These are phyloP conservation scores for Pharus latifolius DNA, from an alignment of 176 grass and related monocot genomes.

Conservation along the genomic window DNA sequence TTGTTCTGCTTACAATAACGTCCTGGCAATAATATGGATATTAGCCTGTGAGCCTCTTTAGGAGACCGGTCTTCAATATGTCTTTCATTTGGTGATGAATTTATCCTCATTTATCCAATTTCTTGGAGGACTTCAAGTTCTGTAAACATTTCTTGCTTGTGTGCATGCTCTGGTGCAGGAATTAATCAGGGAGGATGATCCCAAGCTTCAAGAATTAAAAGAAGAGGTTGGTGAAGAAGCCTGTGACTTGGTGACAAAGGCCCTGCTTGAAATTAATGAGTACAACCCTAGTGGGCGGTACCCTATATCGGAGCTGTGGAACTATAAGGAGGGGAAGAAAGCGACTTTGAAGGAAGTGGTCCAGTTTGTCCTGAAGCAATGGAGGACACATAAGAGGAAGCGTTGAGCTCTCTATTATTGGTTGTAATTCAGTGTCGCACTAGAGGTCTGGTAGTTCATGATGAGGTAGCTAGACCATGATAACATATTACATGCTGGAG, in stretches of 20 bases:
- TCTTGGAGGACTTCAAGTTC: too few relatives aligned
- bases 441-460: background rate
- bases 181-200: constrained; percentile 49
- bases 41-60: too few relatives aligned
- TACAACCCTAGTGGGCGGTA: constrained; percentile 36
- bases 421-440: background rate
- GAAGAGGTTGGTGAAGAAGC: constrained; percentile 53
- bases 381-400: constrained; percentile 38
- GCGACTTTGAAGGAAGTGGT: constrained; percentile 43
- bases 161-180: constrained; percentile 43
- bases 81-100: too few relatives aligned
- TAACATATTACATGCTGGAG: background rate
- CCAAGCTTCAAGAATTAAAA: constrained; percentile 42
- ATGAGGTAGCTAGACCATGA: background rate
- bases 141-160: too few relatives aligned
- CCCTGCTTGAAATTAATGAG: constrained; percentile 55
- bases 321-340: constrained; percentile 33
- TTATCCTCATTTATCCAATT: too few relatives aligned
- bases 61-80: too few relatives aligned
- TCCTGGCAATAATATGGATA: too few relatives aligned
- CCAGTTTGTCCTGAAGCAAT: constrained; percentile 34
- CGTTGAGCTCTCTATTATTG: background rate
- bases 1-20: too few relatives aligned
- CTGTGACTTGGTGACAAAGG: constrained; percentile 38
- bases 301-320: constrained; percentile 48